Conservation (phyloP, 768 basidiomycete species). For the Collybiopsis luxurians region DNA sequence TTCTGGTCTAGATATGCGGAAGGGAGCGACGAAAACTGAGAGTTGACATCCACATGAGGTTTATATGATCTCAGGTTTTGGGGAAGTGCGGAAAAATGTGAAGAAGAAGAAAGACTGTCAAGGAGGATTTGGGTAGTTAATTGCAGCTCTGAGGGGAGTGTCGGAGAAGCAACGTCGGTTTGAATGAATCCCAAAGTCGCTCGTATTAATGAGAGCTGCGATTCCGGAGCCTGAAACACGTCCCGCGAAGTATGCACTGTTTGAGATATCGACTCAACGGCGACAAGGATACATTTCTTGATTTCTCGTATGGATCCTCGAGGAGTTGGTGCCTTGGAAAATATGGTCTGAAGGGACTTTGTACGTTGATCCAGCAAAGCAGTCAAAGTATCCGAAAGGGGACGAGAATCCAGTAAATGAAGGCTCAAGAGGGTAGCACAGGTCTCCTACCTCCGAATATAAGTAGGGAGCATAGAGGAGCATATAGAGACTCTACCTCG, state of each 20-base stretch:
- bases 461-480: background rate
- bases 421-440: slow-evolving; percentile 81
- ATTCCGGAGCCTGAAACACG: slow-evolving; percentile 46
- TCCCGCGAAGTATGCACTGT: slow-evolving; percentile 57
- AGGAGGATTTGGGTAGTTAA: slow-evolving; percentile 71
- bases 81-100: slow-evolving; percentile 79
- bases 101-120: slow-evolving; percentile 73
- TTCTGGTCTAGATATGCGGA: slow-evolving; percentile 41
- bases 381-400: slow-evolving; percentile 68
- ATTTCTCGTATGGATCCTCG: slow-evolving; percentile 42
- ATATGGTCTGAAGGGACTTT: slow-evolving; percentile 48
- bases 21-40: slow-evolving; percentile 51
- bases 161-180: slow-evolving; percentile 35
- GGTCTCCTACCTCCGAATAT: slow-evolving; percentile 44
- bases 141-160: slow-evolving; percentile 49
- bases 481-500: slow-evolving; percentile 38
- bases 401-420: slow-evolving; percentile 85
- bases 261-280: slow-evolving; percentile 52
- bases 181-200: slow-evolving; percentile 63
- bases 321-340: slow-evolving; percentile 31
- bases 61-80: slow-evolving; percentile 70
- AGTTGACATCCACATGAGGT: slow-evolving; percentile 77
- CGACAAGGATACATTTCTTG: slow-evolving; percentile 47
- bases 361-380: slow-evolving; percentile 72
- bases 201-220: slow-evolving; percentile 46